These are phyloP conservation scores for Fusarium compactum DNA, from an alignment of 2,329 filamentous ascomycete species.

Conservation along the genomic window DNA sequence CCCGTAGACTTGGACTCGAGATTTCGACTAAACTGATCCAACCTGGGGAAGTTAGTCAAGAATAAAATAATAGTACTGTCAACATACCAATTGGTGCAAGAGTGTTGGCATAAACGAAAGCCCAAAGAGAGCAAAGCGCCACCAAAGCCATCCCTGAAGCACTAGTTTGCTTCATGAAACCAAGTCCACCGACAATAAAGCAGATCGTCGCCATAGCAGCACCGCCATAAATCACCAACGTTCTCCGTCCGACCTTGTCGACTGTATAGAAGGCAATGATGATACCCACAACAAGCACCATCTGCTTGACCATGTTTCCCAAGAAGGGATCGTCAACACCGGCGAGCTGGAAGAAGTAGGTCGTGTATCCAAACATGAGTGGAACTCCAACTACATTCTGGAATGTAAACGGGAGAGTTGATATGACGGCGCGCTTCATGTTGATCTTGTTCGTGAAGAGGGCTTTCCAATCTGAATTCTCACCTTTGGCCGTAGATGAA, in stretches of 20 bases:
- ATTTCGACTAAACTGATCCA: background rate
- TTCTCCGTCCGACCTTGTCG: background rate
- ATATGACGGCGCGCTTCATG: background rate
- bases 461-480: background rate
- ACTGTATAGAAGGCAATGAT: background rate
- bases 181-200: background rate
- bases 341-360: background rate
- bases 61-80: too few species aligned
- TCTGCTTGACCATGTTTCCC: background rate
- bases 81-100: background rate
- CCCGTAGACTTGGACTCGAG: background rate
- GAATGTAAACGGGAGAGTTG: background rate
- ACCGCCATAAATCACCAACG: background rate
- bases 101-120: background rate
- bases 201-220: background rate
- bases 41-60: background rate
- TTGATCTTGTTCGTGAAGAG: background rate
- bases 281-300: background rate
- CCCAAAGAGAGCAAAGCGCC: background rate
- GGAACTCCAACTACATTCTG: background rate
- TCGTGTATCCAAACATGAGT: background rate
- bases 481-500: background rate
- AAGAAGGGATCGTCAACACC: background rate
- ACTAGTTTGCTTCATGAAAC: background rate
- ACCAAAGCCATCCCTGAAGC: background rate